Evolutionary conservation across 305 asterid species (phyloP).

Genomic region (Fraxinus xanthoxyloides): DNA sequence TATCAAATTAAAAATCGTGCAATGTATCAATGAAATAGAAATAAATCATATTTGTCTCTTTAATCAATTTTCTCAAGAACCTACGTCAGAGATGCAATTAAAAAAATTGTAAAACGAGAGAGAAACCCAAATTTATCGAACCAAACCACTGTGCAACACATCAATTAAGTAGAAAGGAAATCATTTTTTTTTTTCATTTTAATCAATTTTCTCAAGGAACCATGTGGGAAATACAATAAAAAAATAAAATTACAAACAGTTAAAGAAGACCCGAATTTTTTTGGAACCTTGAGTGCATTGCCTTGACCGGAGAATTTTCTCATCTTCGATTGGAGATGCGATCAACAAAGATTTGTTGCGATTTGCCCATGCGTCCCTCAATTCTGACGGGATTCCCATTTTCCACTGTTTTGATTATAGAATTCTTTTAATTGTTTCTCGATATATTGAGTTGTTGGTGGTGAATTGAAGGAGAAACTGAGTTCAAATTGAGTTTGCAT

Average conservation of each 20-base stretch:
- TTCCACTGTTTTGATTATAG: background rate
- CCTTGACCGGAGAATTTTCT: constrained; percentile 42
- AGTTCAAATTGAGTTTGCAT: background rate
- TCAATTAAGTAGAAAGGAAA: background rate
- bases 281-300: constrained; percentile 59
- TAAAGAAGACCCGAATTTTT: background rate
- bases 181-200: background rate
- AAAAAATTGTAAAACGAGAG: background rate
- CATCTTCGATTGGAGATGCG: constrained; percentile 59
- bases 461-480: background rate
- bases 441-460: background rate
- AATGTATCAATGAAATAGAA: background rate
- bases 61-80: background rate
- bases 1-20: background rate
- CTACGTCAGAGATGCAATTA: background rate
- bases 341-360: constrained; percentile 41
- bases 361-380: constrained; percentile 29
- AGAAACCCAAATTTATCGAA: background rate
- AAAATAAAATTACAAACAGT: background rate
- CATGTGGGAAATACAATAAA: background rate
- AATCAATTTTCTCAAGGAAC: background rate
- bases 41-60: background rate
- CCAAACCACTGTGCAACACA: background rate
- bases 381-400: constrained; percentile 43
- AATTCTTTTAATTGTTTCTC: background rate